A percentile compares a stretch with the other conserved stretches of the same genome.
These are phyloP conservation scores for Exophiala sp. DNA, from an alignment of 2,329 filamentous ascomycete genomes.

Conservation along the genomic window DNA sequence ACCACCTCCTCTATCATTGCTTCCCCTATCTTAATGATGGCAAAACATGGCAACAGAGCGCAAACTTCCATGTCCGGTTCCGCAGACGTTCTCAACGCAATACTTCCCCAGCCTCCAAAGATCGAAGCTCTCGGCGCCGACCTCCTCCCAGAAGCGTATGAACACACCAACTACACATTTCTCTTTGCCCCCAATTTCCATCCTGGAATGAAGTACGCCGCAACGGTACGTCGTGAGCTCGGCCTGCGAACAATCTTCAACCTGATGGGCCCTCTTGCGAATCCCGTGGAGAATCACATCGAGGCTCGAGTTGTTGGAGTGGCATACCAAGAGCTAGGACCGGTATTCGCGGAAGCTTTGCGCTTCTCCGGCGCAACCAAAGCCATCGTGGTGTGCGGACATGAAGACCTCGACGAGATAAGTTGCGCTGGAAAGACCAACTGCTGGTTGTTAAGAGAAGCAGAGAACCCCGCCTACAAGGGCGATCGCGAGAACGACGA, in stretches of 20 bases:
- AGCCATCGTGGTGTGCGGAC: constrained; percentile 85
- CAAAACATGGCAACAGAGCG: constrained; percentile 94
- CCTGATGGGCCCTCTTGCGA: constrained; percentile 85
- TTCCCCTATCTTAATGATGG: constrained; percentile 77
- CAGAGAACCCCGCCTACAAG: constrained; percentile 44
- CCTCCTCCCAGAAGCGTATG: constrained; percentile 71
- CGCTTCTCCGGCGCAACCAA: constrained; percentile 72
- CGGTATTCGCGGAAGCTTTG: constrained; percentile 83
- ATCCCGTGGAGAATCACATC: constrained; percentile 78
- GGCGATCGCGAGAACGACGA: constrained; percentile 30
- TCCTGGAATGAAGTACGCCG: constrained; percentile 86
- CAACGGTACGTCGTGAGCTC: constrained; percentile 78
- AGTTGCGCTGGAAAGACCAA: constrained; percentile 84
- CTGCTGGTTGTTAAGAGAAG: constrained; percentile 74
- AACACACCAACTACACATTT: constrained; percentile 84
- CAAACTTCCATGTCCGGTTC: constrained; percentile 95
- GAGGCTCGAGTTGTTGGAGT: constrained; percentile 94
- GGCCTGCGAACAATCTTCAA: constrained; percentile 98
- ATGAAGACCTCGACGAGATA: constrained; percentile 92
- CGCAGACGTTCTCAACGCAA: constrained; percentile 80
- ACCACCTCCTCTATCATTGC: constrained; percentile 92
- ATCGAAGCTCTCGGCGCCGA: constrained; percentile 69
- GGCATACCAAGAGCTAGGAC: constrained; percentile 79
- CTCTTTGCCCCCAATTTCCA: constrained; percentile 96
- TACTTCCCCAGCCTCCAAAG: constrained; percentile 67